Percentiles rank a stretch among this genome's conserved stretches.
Evolutionary conservation across 2,329 filamentous ascomycete species (phyloP).

Genomic region (Stagonosporopsis tanaceti): DNA sequence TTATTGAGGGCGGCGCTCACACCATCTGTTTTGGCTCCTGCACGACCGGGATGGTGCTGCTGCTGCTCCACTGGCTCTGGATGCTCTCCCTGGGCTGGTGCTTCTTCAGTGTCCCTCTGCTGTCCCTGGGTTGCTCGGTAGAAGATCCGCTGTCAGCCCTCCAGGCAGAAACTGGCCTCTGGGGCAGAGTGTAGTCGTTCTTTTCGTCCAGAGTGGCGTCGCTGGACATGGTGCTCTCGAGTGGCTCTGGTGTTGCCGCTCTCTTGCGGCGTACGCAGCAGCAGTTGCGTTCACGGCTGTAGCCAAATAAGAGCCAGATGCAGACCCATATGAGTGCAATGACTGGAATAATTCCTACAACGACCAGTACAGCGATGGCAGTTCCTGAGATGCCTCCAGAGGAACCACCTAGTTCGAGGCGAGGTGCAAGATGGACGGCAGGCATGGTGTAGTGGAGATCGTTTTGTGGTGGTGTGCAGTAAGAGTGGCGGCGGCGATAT

Average conservation of each 20-base stretch:
- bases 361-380: conserved; percentile 36
- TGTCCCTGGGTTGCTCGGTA: conserved; percentile 13
- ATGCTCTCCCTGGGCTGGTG: conserved; percentile 15
- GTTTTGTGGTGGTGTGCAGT: neutral
- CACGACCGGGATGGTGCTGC: conserved; percentile 17
- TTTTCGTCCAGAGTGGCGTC: conserved; percentile 27
- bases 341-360: conserved; percentile 35
- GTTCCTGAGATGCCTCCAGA: conserved; percentile 26
- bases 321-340: conserved; percentile 35
- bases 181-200: conserved; percentile 22
- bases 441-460: conserved; percentile 26
- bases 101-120: conserved; percentile 16
- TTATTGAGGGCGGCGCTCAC: conserved; percentile 10
- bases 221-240: conserved; percentile 6
- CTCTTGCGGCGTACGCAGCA: conserved; percentile 37
- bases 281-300: conserved; percentile 33
- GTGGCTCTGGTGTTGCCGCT: conserved; percentile 10
- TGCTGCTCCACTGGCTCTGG: conserved; percentile 29
- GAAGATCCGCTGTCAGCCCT: conserved; percentile 28
- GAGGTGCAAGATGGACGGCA: conserved; percentile 24
- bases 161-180: conserved; percentile 15
- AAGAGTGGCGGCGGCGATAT: neutral
- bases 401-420: conserved; percentile 21
- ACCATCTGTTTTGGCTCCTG: conserved; percentile 39
- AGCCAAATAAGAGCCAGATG: conserved; percentile 40